These are phyloP conservation scores for Corymbia citriodora DNA, from an alignment of 441 rosid genomes.

Conservation along the genomic window DNA sequence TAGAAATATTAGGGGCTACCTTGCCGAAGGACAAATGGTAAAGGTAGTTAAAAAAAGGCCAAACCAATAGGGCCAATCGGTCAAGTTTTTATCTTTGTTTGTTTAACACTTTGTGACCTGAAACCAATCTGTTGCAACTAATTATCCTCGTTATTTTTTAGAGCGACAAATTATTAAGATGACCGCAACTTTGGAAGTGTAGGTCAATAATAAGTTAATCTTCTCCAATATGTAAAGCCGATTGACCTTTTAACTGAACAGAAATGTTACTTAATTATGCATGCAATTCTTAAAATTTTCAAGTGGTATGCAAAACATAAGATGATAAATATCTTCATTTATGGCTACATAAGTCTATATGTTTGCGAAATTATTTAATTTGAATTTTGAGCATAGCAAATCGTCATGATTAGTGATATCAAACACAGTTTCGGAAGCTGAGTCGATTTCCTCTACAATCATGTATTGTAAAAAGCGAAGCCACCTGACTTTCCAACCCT, in stretches of 20 bases:
- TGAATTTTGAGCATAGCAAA: not conserved
- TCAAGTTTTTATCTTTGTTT: too few relatives aligned
- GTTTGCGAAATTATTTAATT: not conserved
- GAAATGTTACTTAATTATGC: not conserved
- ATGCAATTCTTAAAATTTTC: not conserved
- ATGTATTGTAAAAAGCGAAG: too few relatives aligned
- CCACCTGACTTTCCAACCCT: not conserved
- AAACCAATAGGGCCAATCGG: too few relatives aligned
- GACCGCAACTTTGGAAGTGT: fast-evolving
- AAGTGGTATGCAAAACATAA: not conserved
- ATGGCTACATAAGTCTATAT: not conserved
- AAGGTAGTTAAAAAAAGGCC: too few relatives aligned
- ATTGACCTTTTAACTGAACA: not conserved
- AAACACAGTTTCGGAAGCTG: not conserved
- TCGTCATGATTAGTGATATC: not conserved
- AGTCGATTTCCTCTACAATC: not conserved
- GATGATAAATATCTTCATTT: not conserved
- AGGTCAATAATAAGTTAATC: not conserved
- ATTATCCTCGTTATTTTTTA: not conserved
- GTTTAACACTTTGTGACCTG: too few relatives aligned
- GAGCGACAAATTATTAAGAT: not conserved
- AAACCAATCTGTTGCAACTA: too few relatives aligned
- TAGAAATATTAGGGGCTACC: too few relatives aligned
- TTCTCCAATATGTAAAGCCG: not conserved
- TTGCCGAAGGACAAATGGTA: too few relatives aligned